These are phyloP conservation scores for Aschersonia sp. DNA, from an alignment of 2,329 filamentous ascomycete genomes.

Conservation along the genomic window DNA sequence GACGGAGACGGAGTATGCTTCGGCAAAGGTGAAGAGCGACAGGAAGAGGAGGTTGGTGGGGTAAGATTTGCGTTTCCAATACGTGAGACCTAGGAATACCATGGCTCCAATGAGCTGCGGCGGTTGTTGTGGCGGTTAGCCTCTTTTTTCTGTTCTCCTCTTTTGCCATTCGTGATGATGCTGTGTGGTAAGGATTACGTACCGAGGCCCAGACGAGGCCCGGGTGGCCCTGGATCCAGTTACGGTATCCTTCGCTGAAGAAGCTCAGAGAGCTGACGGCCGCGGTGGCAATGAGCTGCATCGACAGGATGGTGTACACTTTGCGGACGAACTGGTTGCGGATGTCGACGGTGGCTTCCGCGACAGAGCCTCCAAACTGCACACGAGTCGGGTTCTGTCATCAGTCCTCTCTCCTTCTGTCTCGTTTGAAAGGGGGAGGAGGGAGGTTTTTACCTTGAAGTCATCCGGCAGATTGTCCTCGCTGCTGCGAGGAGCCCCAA, in stretches of 20 bases:
- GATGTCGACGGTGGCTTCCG: constrained; percentile 88
- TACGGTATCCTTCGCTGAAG: constrained; percentile 63
- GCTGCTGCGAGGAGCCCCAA: constrained; percentile 58
- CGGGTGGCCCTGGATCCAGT: constrained; percentile 73
- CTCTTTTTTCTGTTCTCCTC: not conserved
- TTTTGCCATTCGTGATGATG: not conserved
- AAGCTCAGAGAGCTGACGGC: constrained; percentile 73
- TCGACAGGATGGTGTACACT: constrained; percentile 95
- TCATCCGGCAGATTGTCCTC: constrained; percentile 91
- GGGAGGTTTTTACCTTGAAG: constrained; percentile 55
- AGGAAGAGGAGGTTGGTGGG: constrained; percentile 92
- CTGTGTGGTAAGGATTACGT: constrained; percentile 14
- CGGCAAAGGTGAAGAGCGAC: constrained; percentile 72
- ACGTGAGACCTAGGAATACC: constrained; percentile 73
- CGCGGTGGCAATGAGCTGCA: constrained; percentile 77
- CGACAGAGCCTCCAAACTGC: constrained; percentile 81
- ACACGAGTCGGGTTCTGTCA: not conserved
- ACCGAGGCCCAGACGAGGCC: constrained; percentile 77
- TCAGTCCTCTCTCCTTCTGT: not conserved
- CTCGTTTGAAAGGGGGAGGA: not conserved
- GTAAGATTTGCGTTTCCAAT: constrained; percentile 92
- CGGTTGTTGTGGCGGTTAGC: constrained; percentile 6
- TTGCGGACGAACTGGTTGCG: constrained; percentile 95
- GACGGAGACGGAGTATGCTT: constrained; percentile 87
- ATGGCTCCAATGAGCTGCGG: constrained; percentile 60